Evolutionary conservation across 2,329 filamentous ascomycete genomes (phyloP).

Genomic region (Penicillium sp.): DNA sequence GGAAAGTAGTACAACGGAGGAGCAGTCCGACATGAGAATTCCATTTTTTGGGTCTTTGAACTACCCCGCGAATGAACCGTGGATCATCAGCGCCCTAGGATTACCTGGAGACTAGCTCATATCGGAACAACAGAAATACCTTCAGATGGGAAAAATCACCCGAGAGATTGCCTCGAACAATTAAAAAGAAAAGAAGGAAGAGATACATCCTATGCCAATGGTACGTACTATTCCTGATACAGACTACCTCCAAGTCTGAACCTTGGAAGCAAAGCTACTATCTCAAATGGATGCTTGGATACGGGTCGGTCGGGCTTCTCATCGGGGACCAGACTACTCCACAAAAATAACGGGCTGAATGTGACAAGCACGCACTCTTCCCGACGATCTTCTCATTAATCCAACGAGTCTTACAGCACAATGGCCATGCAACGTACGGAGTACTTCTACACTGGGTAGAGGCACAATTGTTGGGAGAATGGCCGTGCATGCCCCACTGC

Average conservation of each 20-base stretch:
- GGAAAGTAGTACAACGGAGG: background rate
- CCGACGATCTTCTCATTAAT: slow-evolving; percentile 1
- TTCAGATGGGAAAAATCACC: background rate
- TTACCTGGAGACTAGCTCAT: background rate
- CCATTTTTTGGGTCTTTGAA: background rate
- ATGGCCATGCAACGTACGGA: background rate
- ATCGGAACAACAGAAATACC: background rate
- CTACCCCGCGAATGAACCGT: background rate
- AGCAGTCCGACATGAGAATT: background rate
- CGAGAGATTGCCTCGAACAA: background rate
- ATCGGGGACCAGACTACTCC: background rate
- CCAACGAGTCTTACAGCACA: slow-evolving; percentile 3
- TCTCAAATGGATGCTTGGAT: background rate
- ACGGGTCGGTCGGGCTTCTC: background rate
- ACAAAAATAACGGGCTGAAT: background rate
- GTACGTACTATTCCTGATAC: background rate
- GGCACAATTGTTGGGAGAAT: slow-evolving; percentile 7
- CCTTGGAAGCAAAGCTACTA: background rate
- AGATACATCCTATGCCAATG: background rate
- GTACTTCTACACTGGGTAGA: background rate
- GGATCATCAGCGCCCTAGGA: background rate
- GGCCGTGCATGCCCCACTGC: slow-evolving; percentile 12
- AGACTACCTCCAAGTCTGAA: background rate
- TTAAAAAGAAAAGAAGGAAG: background rate
- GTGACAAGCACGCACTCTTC: background rate